These are phyloP conservation scores for Kwoniella dendrophila DNA, from an alignment of 768 basidiomycete genomes.

Conservation along the genomic window DNA sequence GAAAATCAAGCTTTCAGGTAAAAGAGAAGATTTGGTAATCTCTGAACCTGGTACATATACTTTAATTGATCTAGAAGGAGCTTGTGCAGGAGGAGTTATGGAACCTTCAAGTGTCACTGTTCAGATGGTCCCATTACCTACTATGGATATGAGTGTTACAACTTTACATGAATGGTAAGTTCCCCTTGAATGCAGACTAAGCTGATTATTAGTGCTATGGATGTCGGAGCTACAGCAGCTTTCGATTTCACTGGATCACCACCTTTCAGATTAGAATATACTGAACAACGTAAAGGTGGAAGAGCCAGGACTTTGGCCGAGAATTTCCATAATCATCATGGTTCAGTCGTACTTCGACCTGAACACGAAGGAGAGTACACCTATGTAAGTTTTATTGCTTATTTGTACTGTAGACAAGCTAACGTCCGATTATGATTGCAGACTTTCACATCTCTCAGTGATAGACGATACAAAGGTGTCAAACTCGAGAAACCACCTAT, in stretches of 20 bases:
- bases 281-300: slow-evolving; percentile 64
- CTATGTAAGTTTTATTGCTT: slow-evolving; percentile 60
- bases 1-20: slow-evolving; percentile 62
- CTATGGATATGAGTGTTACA: slow-evolving; percentile 83
- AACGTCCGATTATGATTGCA: slow-evolving; percentile 15
- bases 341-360: slow-evolving; percentile 80
- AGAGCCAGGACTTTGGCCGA: slow-evolving; percentile 58
- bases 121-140: slow-evolving; percentile 64
- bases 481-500: slow-evolving; percentile 73
- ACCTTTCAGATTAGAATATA: slow-evolving; percentile 83
- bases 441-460: slow-evolving; percentile 73
- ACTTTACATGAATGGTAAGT: slow-evolving; percentile 85
- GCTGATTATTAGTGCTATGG: slow-evolving; percentile 57
- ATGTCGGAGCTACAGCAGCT: slow-evolving; percentile 85
- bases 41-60: slow-evolving; percentile 75
- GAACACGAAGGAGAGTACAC: slow-evolving; percentile 85
- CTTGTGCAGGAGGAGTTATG: slow-evolving; percentile 80
- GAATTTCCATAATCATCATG: slow-evolving; percentile 67
- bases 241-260: slow-evolving; percentile 84
- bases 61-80: slow-evolving; percentile 69
- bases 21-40: slow-evolving; percentile 44
- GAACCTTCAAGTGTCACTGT: slow-evolving; percentile 80
- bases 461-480: slow-evolving; percentile 78
- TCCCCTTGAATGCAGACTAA: not conserved
- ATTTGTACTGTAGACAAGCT: not conserved